These are phyloP conservation scores for Raffaelea ambrosiae DNA, from an alignment of 2,329 filamentous ascomycete genomes.

Conservation along the genomic window DNA sequence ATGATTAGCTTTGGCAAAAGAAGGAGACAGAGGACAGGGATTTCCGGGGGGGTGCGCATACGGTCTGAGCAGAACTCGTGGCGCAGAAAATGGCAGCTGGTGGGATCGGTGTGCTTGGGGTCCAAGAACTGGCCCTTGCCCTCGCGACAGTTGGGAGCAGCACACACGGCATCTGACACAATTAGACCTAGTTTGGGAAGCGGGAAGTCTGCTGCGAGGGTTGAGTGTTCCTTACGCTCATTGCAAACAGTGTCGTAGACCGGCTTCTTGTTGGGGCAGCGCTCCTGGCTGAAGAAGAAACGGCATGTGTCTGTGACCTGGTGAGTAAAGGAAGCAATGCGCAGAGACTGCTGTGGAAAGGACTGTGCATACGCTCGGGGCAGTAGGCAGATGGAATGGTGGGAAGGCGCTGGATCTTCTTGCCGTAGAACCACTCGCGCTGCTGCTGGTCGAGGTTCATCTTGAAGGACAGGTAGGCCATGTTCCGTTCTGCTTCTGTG, in stretches of 20 bases:
- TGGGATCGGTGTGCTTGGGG: not conserved
- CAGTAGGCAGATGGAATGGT: not conserved
- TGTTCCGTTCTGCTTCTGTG: too few species aligned
- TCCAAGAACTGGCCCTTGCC: slow-evolving; percentile 6
- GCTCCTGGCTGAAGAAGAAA: slow-evolving; percentile 6
- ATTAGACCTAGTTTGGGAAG: not conserved
- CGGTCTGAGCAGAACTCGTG: slow-evolving; percentile 8
- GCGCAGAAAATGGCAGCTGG: slow-evolving; percentile 2
- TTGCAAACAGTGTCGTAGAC: slow-evolving; percentile 4
- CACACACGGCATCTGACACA: slow-evolving; percentile 3
- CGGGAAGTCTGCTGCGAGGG: not conserved
- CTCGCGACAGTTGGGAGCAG: not conserved
- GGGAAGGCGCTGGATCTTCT: not conserved
- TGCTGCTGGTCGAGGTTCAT: not conserved
- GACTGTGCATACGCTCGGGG: not conserved
- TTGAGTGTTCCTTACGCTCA: slow-evolving; percentile 1
- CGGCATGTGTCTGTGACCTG: slow-evolving; percentile 11
- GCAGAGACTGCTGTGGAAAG: too few species aligned
- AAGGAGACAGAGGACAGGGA: not conserved
- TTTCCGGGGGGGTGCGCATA: slow-evolving; percentile 1
- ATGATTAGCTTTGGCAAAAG: not conserved
- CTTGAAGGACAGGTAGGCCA: too few species aligned
- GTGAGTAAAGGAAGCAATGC: too few species aligned
- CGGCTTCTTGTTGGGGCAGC: slow-evolving; percentile 6
- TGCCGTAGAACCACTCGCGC: not conserved